Base-by-base conservation (phyloP, 2,329 filamentous ascomycete species). In the Hymenoscyphus salicellus region DNA sequence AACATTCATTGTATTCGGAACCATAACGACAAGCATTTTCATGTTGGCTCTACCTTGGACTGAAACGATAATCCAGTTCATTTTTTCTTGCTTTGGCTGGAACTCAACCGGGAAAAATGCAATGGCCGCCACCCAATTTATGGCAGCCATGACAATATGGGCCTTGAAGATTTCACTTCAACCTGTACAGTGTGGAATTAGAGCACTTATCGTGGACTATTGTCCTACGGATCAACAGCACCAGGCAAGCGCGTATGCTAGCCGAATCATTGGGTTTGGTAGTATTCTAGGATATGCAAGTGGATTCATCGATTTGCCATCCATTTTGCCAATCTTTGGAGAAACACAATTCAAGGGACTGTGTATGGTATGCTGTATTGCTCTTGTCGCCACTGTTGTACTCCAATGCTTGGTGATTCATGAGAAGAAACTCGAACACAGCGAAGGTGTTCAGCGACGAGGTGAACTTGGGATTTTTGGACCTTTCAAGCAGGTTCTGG, bases 1-100 rank as follows among this genome's bases (percentile, higher is more conserved):
- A 28, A 82, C 82, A 0, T 84, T 83, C 72, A 83, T 84, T 62
- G 65, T 83, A 11, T 80, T 78, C 23, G 82, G 82, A 57, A 79
- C 81, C n/a, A 67, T 77, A 41, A 79, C 80, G 7, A 84, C 81
- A 55, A 80, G 83, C 23, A 55, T 80, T 4, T 82, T 80, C 7
- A 77, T 84, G 57, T 77, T 83, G 72, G 68, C 78, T 3, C 73
- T 84, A n/a, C 79, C 81, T 32, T 84, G 81, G 81, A 77, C 81
- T 1, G 77, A 73, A 56, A 81, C 82, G 63, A 75, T 83, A 26
- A 58, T 66, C 5, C 26, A 60, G 23, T 17, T 28, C 26, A 16
- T 61, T n/a, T 60, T 55, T 32, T 10, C 1, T 14, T 32, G 17
- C 52, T 56, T 63, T 55, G 60, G 36, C 23, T 38, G 26, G 20